These are phyloP conservation scores for Trichosporon sp. DNA, from an alignment of 1,284 basidiomycete genomes.

Conservation along the genomic window DNA sequence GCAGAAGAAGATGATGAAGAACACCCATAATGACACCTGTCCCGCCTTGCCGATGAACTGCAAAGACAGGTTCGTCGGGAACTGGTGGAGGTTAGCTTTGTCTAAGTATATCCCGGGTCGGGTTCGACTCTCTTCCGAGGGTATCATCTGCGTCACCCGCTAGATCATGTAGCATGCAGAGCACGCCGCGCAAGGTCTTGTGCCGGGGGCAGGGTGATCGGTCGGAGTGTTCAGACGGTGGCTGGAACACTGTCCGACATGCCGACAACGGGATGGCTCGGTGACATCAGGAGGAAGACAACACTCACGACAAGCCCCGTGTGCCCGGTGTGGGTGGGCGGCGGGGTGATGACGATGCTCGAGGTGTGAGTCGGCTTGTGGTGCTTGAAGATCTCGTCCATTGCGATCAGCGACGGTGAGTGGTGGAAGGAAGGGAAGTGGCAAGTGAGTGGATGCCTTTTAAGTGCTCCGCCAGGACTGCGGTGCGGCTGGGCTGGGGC, in stretches of 20 bases:
- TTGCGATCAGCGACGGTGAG: background rate
- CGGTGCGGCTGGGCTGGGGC: background rate
- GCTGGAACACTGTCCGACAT: background rate
- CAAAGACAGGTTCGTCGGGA: conserved; percentile 1
- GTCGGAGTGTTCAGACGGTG: background rate
- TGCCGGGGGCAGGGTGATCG: too few relatives aligned
- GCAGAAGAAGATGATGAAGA: conserved; percentile 37
- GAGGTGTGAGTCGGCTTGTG: conserved; percentile 3
- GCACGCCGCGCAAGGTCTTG: too few relatives aligned
- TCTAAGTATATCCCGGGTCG: too few relatives aligned
- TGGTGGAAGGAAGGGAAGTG: background rate
- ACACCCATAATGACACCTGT: conserved; percentile 33
- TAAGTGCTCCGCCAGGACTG: background rate
- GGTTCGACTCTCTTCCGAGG: background rate
- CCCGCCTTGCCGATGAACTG: conserved; percentile 3
- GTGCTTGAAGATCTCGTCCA: conserved; percentile 1
- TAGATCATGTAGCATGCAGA: too few relatives aligned
- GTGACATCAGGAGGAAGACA: background rate
- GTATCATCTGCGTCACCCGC: background rate
- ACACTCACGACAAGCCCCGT: background rate
- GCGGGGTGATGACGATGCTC: conserved; percentile 5
- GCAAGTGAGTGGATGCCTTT: background rate
- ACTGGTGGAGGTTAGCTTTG: background rate
- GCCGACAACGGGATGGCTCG: too few relatives aligned
- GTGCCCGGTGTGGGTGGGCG: conserved; percentile 7